Evolutionary conservation across 2,329 filamentous ascomycete species (phyloP).

Genomic region (Samsoniella hepiali): DNA sequence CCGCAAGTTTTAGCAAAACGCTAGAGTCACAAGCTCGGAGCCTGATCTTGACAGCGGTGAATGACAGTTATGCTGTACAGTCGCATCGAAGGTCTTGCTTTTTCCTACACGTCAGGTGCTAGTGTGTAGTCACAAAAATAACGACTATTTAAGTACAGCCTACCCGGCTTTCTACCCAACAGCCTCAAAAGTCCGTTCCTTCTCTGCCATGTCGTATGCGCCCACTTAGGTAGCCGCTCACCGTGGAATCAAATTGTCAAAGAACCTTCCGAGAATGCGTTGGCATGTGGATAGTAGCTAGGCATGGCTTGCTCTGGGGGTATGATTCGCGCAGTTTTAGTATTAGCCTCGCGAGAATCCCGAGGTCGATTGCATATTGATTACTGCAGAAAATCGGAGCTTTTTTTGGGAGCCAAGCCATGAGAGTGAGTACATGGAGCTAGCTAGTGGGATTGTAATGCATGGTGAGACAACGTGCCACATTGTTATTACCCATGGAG

Average conservation of each 20-base stretch:
- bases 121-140: too few species aligned
- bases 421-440: background rate
- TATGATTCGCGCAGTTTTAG: background rate
- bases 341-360: background rate
- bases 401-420: too few species aligned
- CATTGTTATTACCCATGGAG: background rate
- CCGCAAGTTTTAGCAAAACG: background rate
- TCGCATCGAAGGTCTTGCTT: background rate
- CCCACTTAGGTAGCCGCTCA: background rate
- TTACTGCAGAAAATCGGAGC: background rate
- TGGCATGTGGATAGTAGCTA: background rate
- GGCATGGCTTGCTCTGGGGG: background rate
- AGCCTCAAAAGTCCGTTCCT: too few species aligned
- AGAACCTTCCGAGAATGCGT: background rate
- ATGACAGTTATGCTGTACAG: background rate
- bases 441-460: background rate
- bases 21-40: background rate
- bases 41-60: background rate
- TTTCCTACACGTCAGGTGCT: too few species aligned
- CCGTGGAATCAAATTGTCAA: background rate
- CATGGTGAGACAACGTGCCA: background rate
- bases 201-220: too few species aligned
- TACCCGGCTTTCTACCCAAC: too few species aligned
- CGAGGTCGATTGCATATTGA: background rate
- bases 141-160: too few species aligned